Evolutionary conservation across 1,284 basidiomycete genomes (phyloP).

Genomic region (Sporisorium scitamineum): DNA sequence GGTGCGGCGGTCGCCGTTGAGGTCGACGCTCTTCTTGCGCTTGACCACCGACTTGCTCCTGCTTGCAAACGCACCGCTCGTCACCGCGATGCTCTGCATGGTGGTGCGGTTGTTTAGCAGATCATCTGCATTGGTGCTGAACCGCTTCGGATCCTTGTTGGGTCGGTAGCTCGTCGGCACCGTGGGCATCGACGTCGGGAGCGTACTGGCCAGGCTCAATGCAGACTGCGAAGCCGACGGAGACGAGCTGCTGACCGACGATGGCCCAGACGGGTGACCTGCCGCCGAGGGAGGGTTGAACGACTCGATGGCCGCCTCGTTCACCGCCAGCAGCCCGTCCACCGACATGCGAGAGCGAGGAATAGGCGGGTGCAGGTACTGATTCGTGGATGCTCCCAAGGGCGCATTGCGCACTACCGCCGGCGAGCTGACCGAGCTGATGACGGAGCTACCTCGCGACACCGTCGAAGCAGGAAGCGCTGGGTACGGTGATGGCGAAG

Average conservation of each 20-base stretch:
- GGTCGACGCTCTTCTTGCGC: conserved; percentile 39
- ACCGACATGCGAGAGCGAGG: conserved; percentile 45
- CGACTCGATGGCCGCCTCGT: conserved; percentile 27
- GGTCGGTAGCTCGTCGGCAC: conserved; percentile 57
- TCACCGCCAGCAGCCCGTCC: conserved; percentile 24
- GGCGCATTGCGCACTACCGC: conserved; percentile 60
- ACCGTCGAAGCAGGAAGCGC: conserved; percentile 50
- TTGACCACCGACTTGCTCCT: conserved; percentile 35
- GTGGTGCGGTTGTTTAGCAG: conserved; percentile 62
- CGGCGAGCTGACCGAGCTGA: conserved; percentile 51
- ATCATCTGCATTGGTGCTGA: conserved; percentile 56
- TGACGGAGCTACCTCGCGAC: conserved; percentile 49
- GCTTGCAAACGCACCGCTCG: conserved; percentile 50
- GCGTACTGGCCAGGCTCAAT: conserved; percentile 40
- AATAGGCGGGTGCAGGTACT: conserved; percentile 53
- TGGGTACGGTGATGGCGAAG: conserved; percentile 42
- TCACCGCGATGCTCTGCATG: conserved; percentile 64
- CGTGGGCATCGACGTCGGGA: conserved; percentile 48
- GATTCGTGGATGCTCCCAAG: conserved; percentile 62
- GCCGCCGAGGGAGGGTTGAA: conserved; percentile 23
- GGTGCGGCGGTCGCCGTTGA: conserved; percentile 28
- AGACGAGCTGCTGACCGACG: conserved; percentile 37
- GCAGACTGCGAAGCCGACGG: conserved; percentile 52
- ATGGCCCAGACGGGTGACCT: conserved; percentile 17
- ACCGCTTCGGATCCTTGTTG: conserved; percentile 52